A percentile compares a stretch with the other conserved stretches of the same genome.
phyloP scores from a whole-genome alignment of 768 basidiomycete species.

The Boletellus emodensis region DNA sequence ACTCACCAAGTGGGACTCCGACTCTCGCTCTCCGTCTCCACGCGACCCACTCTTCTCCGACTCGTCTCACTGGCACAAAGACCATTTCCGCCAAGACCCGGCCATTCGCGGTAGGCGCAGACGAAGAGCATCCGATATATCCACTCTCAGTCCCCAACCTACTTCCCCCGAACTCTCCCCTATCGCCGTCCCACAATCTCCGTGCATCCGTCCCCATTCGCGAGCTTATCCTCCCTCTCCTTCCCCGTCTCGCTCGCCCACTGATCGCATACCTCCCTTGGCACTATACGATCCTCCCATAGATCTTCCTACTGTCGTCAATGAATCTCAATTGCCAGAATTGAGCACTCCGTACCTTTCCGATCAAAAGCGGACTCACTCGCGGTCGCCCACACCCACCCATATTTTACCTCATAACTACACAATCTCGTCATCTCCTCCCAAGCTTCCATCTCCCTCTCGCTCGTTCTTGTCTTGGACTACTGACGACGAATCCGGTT shows the following conservation, averaged over 20 bases:
- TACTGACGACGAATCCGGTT: slow-evolving; percentile 73
- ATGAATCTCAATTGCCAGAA: slow-evolving; percentile 2
- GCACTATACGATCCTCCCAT: slow-evolving; percentile 21
- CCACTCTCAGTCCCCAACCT: slow-evolving; percentile 30
- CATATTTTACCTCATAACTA: slow-evolving; percentile 29
- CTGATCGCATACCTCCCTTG: slow-evolving; percentile 32
- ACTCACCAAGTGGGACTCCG: slow-evolving; percentile 22
- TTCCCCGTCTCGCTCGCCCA: slow-evolving; percentile 43
- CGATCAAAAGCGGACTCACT: slow-evolving; percentile 17
- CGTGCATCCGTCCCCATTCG: slow-evolving; percentile 40
- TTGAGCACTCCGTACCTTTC: background rate
- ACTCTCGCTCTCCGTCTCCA: slow-evolving; percentile 25
- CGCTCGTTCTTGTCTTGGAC: slow-evolving; percentile 57
- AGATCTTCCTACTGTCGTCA: background rate
- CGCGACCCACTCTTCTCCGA: slow-evolving; percentile 46
- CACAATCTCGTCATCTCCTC: slow-evolving; percentile 12
- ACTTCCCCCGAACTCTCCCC: slow-evolving; percentile 25
- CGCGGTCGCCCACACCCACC: slow-evolving; percentile 39
- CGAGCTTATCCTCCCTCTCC: slow-evolving; percentile 53
- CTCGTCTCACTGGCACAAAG: slow-evolving; percentile 56
- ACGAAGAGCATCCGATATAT: slow-evolving; percentile 48
- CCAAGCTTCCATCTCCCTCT: slow-evolving; percentile 12
- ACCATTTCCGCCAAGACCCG: slow-evolving; percentile 39
- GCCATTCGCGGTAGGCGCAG: slow-evolving; percentile 57
- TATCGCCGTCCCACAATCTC: slow-evolving; percentile 34